Evolutionary conservation across 2,329 filamentous ascomycete species (phyloP).

Genomic region (Epichloe gansuensis): DNA sequence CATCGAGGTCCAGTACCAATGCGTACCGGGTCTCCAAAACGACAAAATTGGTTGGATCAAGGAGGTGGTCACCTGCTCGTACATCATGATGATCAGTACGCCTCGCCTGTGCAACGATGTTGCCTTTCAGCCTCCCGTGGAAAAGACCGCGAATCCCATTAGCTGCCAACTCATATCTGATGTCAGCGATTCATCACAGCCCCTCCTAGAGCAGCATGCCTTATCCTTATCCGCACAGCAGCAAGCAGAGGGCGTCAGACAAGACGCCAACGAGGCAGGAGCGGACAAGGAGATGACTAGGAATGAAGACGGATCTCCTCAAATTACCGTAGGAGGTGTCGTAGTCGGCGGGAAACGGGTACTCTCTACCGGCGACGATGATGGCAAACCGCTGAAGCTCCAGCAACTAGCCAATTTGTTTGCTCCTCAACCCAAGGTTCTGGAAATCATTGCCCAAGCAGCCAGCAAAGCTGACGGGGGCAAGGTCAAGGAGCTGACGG

Average conservation of each 20-base stretch:
- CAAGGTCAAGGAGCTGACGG: constrained; percentile 45
- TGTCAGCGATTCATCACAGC: constrained; percentile 31
- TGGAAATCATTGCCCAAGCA: constrained; percentile 33
- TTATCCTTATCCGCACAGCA: constrained; percentile 20
- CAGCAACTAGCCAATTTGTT: constrained; percentile 15
- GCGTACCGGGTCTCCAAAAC: constrained; percentile 58
- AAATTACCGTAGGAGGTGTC: constrained; percentile 39
- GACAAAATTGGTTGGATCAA: constrained; percentile 88
- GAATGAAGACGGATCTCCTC: constrained; percentile 19
- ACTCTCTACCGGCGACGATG: constrained; percentile 33
- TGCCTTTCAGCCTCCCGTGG: constrained; percentile 71
- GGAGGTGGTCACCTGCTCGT: constrained; percentile 80
- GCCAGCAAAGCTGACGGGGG: constrained; percentile 46
- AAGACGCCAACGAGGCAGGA: constrained; percentile 7
- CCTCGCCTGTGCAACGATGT: constrained; percentile 78
- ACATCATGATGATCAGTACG: constrained; percentile 87
- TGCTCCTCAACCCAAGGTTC: constrained; percentile 12
- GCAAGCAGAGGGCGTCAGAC: constrained; percentile 11
- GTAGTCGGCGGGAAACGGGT: constrained; percentile 39
- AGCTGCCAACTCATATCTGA: constrained; percentile 60
- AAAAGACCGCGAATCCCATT: constrained; percentile 65
- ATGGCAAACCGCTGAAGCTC: constrained; percentile 35
- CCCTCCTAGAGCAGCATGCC: constrained; percentile 21
- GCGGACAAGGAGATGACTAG: constrained; percentile 11
- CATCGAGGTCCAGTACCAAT: constrained; percentile 73